Conservation (phyloP, 306 rosid genomes). For the Vigna angularis region DNA sequence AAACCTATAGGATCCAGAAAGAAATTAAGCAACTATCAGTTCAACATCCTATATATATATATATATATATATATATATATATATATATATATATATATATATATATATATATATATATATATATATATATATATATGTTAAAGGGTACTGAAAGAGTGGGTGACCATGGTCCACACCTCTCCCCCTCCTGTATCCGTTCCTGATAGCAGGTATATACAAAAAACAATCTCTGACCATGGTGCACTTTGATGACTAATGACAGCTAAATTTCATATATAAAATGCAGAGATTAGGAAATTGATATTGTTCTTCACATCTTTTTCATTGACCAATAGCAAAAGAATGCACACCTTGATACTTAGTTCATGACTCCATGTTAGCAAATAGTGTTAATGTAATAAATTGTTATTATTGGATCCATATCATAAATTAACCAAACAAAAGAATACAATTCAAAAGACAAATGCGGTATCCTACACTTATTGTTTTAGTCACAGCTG, state of each 20-base stretch:
- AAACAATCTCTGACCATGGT: conserved; percentile 12
- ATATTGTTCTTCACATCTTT: conserved; percentile 9
- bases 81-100: no score
- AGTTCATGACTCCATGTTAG: conserved; percentile 12
- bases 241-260: conserved; percentile 5
- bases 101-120: no score
- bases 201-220: background rate
- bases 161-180: background rate
- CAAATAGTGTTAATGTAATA: conserved; percentile 25
- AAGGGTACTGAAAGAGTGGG: no score
- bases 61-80: no score
- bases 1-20: no score
- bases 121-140: no score
- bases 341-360: background rate
- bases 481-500: background rate
- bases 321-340: conserved; percentile 8
- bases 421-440: conserved; percentile 1
- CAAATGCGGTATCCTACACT: conserved; percentile 12
- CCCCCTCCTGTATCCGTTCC: no score
- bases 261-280: background rate
- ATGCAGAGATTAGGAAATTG: conserved; percentile 9
- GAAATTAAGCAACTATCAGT: no score
- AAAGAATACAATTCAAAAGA: conserved; percentile 10
- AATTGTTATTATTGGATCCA: background rate
- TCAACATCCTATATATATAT: no score